phyloP scores from a whole-genome alignment of 495 filamentous ascomycete species.

The Stereocaulon alpinum region DNA sequence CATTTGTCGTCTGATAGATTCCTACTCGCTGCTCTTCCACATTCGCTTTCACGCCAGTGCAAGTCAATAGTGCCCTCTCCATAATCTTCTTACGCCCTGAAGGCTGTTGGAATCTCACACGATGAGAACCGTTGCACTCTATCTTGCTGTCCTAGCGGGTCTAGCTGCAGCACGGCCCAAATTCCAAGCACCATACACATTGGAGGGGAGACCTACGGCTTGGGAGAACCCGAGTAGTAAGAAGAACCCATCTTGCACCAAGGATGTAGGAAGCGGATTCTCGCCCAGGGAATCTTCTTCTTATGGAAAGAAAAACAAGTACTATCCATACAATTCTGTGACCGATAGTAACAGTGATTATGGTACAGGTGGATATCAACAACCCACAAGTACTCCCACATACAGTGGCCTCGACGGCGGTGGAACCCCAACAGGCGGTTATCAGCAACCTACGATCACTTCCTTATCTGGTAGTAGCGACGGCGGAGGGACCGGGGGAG shows the following conservation, averaged over 20 bases:
- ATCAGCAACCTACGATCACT: background rate
- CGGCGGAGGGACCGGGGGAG: background rate
- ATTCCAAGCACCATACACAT: background rate
- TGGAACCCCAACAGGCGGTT: background rate
- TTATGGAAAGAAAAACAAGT: background rate
- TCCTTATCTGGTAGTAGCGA: background rate
- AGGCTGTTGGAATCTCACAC: background rate
- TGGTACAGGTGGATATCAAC: background rate
- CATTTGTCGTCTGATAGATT: background rate
- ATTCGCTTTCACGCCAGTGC: background rate
- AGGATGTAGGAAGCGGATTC: background rate
- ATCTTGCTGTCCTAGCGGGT: conserved; percentile 4
- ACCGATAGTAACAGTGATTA: no score
- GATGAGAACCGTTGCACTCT: conserved; percentile 4
- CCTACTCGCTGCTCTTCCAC: background rate
- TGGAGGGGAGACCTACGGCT: background rate
- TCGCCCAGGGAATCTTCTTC: background rate
- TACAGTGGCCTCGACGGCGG: background rate
- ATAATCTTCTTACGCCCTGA: background rate
- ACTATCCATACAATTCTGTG: no score
- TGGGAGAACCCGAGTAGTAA: no score
- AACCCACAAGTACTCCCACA: background rate
- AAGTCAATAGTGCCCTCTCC: background rate
- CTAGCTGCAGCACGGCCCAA: conserved; percentile 4
- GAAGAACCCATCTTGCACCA: background rate